Conservation (phyloP, 2,329 filamentous ascomycete genomes). For the Aspergillaceae sp. region DNA sequence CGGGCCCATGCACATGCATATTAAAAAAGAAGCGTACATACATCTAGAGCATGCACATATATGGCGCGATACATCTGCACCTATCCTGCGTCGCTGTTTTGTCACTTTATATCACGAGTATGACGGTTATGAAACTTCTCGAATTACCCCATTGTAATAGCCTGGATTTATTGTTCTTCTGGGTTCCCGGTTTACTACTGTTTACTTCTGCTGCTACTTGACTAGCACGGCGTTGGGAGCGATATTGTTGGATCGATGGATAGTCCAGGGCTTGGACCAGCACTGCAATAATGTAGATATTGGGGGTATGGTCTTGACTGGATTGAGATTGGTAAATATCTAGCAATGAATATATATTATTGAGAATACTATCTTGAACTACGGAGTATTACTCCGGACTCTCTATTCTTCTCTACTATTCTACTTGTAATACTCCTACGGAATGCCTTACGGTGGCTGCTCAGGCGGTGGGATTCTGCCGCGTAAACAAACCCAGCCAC, state of each 20-base stretch:
- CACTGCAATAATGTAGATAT: background rate
- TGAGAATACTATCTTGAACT: no score
- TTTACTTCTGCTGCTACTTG: background rate
- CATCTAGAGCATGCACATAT: no score
- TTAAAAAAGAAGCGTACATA: no score
- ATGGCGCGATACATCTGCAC: background rate
- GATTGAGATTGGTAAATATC: background rate
- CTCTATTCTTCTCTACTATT: no score
- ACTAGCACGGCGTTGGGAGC: conserved; percentile 20
- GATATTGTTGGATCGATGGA: background rate
- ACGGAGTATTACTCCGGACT: no score
- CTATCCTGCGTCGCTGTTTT: background rate
- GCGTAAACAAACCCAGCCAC: conserved; percentile 1
- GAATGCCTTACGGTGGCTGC: background rate
- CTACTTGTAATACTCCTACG: no score
- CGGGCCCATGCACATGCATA: no score
- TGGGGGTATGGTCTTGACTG: background rate
- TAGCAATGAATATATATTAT: no score
- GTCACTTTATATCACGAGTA: conserved; percentile 6
- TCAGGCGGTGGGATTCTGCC: conserved; percentile 4
- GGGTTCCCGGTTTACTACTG: no score
- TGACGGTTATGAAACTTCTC: conserved; percentile 8
- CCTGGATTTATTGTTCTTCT: no score
- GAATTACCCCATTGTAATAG: conserved; percentile 2
- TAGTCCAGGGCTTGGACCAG: no score